phyloP scores from a whole-genome alignment of 1,284 basidiomycete species.

The Golubevia pallescens region DNA sequence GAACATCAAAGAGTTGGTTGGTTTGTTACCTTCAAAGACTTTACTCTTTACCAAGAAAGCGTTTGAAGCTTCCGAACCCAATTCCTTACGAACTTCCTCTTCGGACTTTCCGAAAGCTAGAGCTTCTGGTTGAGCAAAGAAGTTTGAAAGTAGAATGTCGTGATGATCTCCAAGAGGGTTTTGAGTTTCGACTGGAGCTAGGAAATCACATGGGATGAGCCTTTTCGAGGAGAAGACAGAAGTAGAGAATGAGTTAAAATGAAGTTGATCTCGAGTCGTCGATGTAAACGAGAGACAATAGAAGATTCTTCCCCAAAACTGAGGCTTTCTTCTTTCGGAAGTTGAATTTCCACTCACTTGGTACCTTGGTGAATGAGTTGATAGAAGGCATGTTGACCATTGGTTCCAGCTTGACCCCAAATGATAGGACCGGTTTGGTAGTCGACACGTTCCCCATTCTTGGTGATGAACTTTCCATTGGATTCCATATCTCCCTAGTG shows the following conservation, averaged over 20 bases:
- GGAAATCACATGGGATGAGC: slow-evolving; percentile 87
- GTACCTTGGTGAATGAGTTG: slow-evolving; percentile 86
- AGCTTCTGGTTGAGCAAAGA: slow-evolving; percentile 95
- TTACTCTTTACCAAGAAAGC: slow-evolving; percentile 91
- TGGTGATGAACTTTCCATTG: slow-evolving; percentile 95
- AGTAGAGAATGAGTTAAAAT: slow-evolving; percentile 46
- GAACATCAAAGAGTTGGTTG: slow-evolving; percentile 96
- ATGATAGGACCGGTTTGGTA: slow-evolving; percentile 99
- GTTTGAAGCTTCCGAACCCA: slow-evolving; percentile 75
- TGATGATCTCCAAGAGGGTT: slow-evolving; percentile 92
- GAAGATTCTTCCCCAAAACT: background rate
- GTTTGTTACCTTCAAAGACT: slow-evolving; percentile 96
- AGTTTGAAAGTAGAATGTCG: slow-evolving; percentile 95
- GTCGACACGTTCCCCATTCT: slow-evolving; percentile 85
- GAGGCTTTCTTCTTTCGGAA: background rate
- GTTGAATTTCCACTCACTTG: slow-evolving; percentile 17
- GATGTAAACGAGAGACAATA: too few species aligned
- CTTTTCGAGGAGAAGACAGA: slow-evolving; percentile 74
- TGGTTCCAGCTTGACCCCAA: slow-evolving; percentile 97
- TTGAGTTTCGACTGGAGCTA: slow-evolving; percentile 89
- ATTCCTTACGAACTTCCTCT: slow-evolving; percentile 80
- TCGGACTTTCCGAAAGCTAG: slow-evolving; percentile 97
- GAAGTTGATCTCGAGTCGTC: too few species aligned
- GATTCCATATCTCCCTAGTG: slow-evolving; percentile 93
- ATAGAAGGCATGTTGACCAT: slow-evolving; percentile 99